Evolutionary conservation across 2,329 filamentous ascomycete genomes (phyloP).

Genomic region (Cordyceps javanica): DNA sequence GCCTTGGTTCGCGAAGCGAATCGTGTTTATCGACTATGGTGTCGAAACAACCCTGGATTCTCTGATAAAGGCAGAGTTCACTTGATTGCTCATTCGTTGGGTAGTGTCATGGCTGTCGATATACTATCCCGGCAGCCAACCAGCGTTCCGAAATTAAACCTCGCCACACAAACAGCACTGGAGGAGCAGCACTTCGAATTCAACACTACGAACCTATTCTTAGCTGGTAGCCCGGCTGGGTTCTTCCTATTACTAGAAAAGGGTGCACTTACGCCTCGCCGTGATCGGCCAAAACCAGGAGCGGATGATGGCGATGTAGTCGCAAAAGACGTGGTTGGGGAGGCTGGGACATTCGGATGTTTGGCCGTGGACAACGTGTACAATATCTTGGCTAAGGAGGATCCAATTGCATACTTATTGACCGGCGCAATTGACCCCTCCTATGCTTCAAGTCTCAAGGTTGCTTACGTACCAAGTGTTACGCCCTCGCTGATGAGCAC

Average conservation of each 20-base stretch:
- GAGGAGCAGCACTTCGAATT: constrained; percentile 73
- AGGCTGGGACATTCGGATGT: constrained; percentile 77
- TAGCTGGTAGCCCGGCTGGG: constrained; percentile 82
- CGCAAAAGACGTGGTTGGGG: constrained; percentile 61
- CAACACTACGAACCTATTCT: constrained; percentile 81
- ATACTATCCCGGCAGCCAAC: constrained; percentile 88
- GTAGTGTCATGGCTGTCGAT: constrained; percentile 90
- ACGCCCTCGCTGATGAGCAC: constrained; percentile 59
- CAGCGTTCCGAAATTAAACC: constrained; percentile 46
- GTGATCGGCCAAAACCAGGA: constrained; percentile 68
- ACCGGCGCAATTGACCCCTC: constrained; percentile 82
- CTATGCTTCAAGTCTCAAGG: constrained; percentile 71
- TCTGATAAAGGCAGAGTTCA: constrained; percentile 76
- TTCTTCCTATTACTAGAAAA: constrained; percentile 89
- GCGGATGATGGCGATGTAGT: constrained; percentile 57
- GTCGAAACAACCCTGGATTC: constrained; percentile 85
- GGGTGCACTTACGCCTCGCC: constrained; percentile 64
- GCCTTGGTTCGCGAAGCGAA: constrained; percentile 89
- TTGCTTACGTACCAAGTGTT: constrained; percentile 71
- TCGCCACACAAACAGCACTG: constrained; percentile 29
- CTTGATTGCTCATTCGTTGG: constrained; percentile 86
- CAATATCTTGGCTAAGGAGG: constrained; percentile 70
- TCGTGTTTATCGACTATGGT: constrained; percentile 93
- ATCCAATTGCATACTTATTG: constrained; percentile 82
- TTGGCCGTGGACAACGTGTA: constrained; percentile 94